A percentile compares a stretch with the other conserved stretches of the same genome.
Conservation (phyloP, 805 yeast genomes). For the Yamadazyma tumulicola region DNA sequence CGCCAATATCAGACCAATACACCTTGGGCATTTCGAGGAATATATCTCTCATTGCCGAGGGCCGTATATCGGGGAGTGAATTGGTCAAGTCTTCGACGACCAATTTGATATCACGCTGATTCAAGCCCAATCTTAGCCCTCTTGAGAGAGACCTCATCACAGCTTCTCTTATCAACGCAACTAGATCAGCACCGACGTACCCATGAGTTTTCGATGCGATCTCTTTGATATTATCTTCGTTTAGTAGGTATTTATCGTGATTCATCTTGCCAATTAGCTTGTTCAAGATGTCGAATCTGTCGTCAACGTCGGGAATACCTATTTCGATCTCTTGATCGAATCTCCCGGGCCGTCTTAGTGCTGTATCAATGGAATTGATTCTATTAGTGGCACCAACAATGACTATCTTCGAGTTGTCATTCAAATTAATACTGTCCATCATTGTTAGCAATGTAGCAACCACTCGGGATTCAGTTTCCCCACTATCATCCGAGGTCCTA, state of each 20-base stretch:
- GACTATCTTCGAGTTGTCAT: conserved; percentile 60
- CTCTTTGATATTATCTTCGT: conserved; percentile 50
- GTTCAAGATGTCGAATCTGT: conserved; percentile 67
- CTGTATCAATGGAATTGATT: conserved; percentile 66
- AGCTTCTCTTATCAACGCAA: conserved; percentile 83
- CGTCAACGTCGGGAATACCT: conserved; percentile 85
- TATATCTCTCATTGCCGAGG: conserved; percentile 96
- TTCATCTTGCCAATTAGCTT: conserved; percentile 59
- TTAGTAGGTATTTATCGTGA: conserved; percentile 41
- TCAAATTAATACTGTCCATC: conserved; percentile 77
- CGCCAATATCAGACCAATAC: conserved; percentile 93
- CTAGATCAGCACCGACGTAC: conserved; percentile 93
- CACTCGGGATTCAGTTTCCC: conserved; percentile 86
- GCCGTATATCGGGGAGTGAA: conserved; percentile 78
- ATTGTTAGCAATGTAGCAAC: conserved; percentile 83
- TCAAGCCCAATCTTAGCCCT: conserved; percentile 35
- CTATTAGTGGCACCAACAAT: conserved; percentile 74
- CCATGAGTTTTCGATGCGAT: conserved; percentile 88
- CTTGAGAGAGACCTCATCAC: conserved; percentile 79
- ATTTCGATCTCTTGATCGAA: conserved; percentile 88
- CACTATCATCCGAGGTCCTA: conserved; percentile 78
- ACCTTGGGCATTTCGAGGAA: conserved; percentile 93
- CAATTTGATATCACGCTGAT: conserved; percentile 43
- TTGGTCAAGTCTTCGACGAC: conserved; percentile 55
- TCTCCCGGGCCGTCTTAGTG: conserved; percentile 81